Evolutionary conservation across 495 filamentous ascomycete genomes (phyloP), one percentile per base, ranked within the genome.

Genomic region (Penicillium bialowiezense): DNA sequence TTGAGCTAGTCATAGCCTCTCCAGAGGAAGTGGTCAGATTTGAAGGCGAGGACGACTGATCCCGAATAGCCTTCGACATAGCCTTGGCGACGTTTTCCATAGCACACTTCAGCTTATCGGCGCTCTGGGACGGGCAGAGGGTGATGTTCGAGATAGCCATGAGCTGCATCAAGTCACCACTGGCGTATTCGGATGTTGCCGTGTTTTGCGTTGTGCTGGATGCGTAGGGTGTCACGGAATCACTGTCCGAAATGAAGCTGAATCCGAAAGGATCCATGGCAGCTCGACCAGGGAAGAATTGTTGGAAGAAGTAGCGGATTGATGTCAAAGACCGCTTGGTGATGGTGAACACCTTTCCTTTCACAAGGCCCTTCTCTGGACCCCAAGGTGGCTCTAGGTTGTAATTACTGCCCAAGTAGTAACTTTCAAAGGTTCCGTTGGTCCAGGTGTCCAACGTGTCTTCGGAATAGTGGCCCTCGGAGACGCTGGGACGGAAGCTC

Each of bases 21-120:
- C 55, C 56, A 18, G 12, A 0, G 4, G 55, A 41, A n/a, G 8
- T 26, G 4, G 32, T 19, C 3, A 10, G 12, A 9, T 44, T 34
- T 15, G 17, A 32, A 15, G 7, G 7, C 29, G 7, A 10, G 5
- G 23, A 33, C 15, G 24, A 37, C 7, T 6, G 21, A 3, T 62
- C 56, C 0, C 59, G 48, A 18, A 59, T 36, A 0, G 52, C 28
- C 29, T 54, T 62, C 3, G 55, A 45, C 18, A 62, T 54, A 1
- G 59, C 55, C 2, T 14, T 18, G 7, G 59, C 55, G 5, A 56
- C 32, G 33, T 59, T 56, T 3, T 44, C 13, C 52, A 59, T 50
- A 4, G 26, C 40, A 31, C 55, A 55, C n/a, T 7, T 50, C 43
- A 67, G 56, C 37, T 48, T 48, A 31, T 50, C 46, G 2, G 31